Conservation (phyloP, 2,329 filamentous ascomycete species). For the Penicillium sp. region DNA sequence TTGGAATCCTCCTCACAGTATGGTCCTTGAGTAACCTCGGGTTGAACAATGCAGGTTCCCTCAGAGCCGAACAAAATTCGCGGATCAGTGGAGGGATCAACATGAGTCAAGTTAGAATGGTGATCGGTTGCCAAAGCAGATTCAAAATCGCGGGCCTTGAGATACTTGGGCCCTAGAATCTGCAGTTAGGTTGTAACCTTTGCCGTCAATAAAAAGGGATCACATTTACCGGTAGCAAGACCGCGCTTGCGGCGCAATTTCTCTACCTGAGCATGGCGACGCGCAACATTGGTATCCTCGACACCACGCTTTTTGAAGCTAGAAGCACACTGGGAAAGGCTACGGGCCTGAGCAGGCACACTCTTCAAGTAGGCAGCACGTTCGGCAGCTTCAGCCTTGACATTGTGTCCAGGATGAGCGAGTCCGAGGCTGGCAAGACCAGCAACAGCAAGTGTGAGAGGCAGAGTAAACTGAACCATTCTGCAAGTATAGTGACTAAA, state of each 20-base stretch:
- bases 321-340: conserved; percentile 53
- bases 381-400: conserved; percentile 54
- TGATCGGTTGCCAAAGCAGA: conserved; percentile 43
- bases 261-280: conserved; percentile 48
- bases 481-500: too few species aligned
- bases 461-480: too few species aligned
- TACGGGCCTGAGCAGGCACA: conserved; percentile 42
- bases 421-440: conserved; percentile 32
- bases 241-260: conserved; percentile 50
- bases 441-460: too few species aligned
- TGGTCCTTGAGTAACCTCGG: conserved; percentile 59
- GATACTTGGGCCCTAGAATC: conserved; percentile 23
- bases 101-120: conserved; percentile 40
- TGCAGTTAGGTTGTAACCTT: too few species aligned
- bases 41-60: conserved; percentile 53
- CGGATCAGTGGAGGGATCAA: conserved; percentile 28
- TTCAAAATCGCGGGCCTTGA: conserved; percentile 41
- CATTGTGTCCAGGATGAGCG: conserved; percentile 57
- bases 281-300: conserved; percentile 49
- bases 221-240: conserved; percentile 29
- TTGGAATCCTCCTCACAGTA: too few species aligned
- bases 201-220: too few species aligned
- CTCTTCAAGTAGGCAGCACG: conserved; percentile 52
- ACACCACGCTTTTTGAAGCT: conserved; percentile 54
- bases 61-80: conserved; percentile 35